A percentile compares a stretch with the other conserved stretches of the same genome.
Evolutionary conservation across 2,329 filamentous ascomycete genomes (phyloP).

Genomic region (Alternaria triticina): DNA sequence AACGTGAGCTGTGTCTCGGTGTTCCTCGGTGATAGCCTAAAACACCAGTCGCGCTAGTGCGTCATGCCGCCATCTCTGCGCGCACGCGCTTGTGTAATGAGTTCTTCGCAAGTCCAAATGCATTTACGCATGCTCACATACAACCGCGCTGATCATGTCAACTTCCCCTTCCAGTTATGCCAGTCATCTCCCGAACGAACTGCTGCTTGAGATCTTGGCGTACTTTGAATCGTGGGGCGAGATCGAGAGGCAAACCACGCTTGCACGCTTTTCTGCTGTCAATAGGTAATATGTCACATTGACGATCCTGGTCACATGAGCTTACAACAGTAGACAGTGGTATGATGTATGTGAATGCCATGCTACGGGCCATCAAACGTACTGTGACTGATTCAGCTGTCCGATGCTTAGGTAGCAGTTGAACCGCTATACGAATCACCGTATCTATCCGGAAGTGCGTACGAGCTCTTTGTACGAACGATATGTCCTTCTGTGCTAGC

Average conservation of each 20-base stretch:
- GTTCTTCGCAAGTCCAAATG: not conserved
- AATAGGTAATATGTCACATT: slow-evolving; percentile 27
- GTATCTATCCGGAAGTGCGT: slow-evolving; percentile 59
- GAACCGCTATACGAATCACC: slow-evolving; percentile 61
- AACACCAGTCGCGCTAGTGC: not conserved
- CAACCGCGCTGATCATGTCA: slow-evolving; percentile 1
- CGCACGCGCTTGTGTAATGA: not conserved
- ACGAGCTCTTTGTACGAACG: slow-evolving; percentile 60
- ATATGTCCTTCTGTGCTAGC: slow-evolving; percentile 61
- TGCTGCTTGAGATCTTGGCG: slow-evolving; percentile 58
- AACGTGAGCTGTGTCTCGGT: not conserved
- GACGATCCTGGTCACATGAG: not conserved
- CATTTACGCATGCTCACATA: not conserved
- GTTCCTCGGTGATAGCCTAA: not conserved
- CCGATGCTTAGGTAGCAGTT: slow-evolving; percentile 44
- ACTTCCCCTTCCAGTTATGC: slow-evolving; percentile 9
- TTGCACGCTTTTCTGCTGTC: slow-evolving; percentile 60
- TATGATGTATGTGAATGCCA: slow-evolving; percentile 52
- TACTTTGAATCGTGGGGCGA: slow-evolving; percentile 46
- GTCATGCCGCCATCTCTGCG: slow-evolving; percentile 1
- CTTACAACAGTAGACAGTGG: slow-evolving; percentile 56
- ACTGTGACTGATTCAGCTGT: not conserved
- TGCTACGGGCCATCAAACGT: not conserved
- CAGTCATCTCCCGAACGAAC: slow-evolving; percentile 60
- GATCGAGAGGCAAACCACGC: slow-evolving; percentile 51